These are phyloP conservation scores for Puccinia novopanici DNA, from an alignment of 1,284 basidiomycete species.

Conservation along the genomic window DNA sequence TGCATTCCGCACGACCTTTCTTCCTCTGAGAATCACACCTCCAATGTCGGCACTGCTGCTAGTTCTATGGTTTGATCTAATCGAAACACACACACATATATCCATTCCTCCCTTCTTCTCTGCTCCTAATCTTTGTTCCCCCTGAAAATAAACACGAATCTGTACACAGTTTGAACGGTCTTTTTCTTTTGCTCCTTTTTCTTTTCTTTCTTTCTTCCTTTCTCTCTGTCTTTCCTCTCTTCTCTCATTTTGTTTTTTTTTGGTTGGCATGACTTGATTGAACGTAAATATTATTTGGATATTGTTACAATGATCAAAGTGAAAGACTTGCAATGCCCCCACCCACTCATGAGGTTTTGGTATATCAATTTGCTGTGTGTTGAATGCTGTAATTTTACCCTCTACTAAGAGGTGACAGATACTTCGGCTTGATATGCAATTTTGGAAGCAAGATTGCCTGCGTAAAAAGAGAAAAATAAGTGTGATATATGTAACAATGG, in stretches of 20 bases:
- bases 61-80: slow-evolving; percentile 40
- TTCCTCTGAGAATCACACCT: background rate
- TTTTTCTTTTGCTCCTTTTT: slow-evolving; percentile 3
- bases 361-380: too few relatives aligned
- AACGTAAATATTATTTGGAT: background rate
- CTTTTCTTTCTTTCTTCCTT: background rate
- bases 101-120: background rate
- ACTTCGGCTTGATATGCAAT: too few relatives aligned
- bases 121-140: background rate
- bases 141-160: background rate
- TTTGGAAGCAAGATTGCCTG: too few relatives aligned
- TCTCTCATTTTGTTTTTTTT: background rate
- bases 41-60: background rate
- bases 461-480: too few relatives aligned
- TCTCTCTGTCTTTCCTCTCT: background rate
- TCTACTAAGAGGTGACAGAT: too few relatives aligned
- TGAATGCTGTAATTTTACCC: too few relatives aligned
- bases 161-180: slow-evolving; percentile 1
- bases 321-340: background rate
- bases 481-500: too few relatives aligned
- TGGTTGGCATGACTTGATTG: slow-evolving; percentile 12
- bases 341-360: too few relatives aligned
- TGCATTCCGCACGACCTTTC: slow-evolving; percentile 20
- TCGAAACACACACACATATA: background rate
- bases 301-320: background rate